Evolutionary conservation across 2,329 filamentous ascomycete species (phyloP).

Genomic region (Geosmithia flava): DNA sequence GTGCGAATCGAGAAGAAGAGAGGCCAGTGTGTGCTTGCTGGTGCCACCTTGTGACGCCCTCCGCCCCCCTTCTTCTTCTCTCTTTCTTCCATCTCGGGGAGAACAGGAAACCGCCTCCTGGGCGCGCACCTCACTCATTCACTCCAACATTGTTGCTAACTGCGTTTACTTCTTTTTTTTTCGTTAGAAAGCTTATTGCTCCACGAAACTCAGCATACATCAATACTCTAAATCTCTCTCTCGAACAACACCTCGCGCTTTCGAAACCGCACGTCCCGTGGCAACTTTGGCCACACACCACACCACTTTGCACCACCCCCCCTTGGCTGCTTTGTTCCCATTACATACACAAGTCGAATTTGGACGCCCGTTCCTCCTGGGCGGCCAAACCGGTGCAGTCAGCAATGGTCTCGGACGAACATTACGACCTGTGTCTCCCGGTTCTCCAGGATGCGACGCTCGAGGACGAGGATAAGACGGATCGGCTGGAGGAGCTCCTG

Average conservation of each 20-base stretch:
- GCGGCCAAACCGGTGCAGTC: too few relatives aligned
- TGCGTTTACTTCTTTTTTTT: not conserved
- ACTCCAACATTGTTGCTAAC: not conserved
- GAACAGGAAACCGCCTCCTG: not conserved
- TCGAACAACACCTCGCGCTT: too few relatives aligned
- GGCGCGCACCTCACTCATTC: not conserved
- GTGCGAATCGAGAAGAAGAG: not conserved
- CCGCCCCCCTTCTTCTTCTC: not conserved
- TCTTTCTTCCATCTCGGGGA: not conserved
- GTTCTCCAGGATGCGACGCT: slow-evolving; percentile 71
- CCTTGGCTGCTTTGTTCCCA: too few relatives aligned
- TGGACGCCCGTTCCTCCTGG: too few relatives aligned
- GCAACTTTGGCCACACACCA: too few relatives aligned
- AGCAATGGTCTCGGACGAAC: slow-evolving; percentile 78
- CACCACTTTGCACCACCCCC: too few relatives aligned
- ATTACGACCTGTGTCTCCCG: slow-evolving; percentile 83
- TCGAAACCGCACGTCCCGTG: too few relatives aligned
- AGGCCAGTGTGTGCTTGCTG: not conserved
- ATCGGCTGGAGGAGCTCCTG: slow-evolving; percentile 78
- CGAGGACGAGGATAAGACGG: slow-evolving; percentile 92
- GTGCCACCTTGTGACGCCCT: not conserved
- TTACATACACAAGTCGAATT: too few relatives aligned
- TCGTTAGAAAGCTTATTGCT: too few relatives aligned
- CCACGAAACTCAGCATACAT: too few relatives aligned
- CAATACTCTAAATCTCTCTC: too few relatives aligned